These are phyloP conservation scores for Crotalaria pallida DNA, from an alignment of 306 rosid genomes.

Conservation along the genomic window DNA sequence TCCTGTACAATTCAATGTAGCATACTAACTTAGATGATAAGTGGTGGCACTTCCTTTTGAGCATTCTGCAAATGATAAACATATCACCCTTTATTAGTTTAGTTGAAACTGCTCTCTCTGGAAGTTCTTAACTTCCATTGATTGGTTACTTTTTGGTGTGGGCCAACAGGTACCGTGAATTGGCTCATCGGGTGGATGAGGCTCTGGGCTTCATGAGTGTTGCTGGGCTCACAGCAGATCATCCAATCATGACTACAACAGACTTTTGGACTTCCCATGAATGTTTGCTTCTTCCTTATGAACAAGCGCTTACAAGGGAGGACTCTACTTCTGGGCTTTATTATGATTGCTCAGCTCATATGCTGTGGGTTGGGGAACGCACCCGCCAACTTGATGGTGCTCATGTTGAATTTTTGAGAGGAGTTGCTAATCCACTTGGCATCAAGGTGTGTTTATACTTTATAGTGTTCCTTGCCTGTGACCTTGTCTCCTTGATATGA, in stretches of 20 bases:
- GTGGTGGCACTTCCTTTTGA: not conserved
- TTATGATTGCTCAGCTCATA: slow-evolving; percentile 58
- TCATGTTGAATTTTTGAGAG: slow-evolving; percentile 53
- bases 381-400: slow-evolving; percentile 62
- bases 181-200: slow-evolving; percentile 53
- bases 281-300: slow-evolving; percentile 52
- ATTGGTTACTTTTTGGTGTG: not conserved
- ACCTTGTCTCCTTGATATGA: not conserved
- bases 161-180: slow-evolving; percentile 37
- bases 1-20: not conserved
- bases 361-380: slow-evolving; percentile 58
- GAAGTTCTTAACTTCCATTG: not conserved
- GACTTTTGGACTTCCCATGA: slow-evolving; percentile 63
- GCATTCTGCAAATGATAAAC: not conserved
- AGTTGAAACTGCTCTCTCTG: not conserved
- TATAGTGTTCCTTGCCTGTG: not conserved
- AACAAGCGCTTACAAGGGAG: slow-evolving; percentile 49
- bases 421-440: slow-evolving; percentile 56
- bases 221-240: slow-evolving; percentile 44
- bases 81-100: not conserved
- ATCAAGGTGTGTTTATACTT: slow-evolving; percentile 49
- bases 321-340: slow-evolving; percentile 49
- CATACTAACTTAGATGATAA: not conserved
- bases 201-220: slow-evolving; percentile 49
- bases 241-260: slow-evolving; percentile 46